Evolutionary conservation across 306 rosid species (phyloP).

Genomic region (Cicer pinnatifidum): DNA sequence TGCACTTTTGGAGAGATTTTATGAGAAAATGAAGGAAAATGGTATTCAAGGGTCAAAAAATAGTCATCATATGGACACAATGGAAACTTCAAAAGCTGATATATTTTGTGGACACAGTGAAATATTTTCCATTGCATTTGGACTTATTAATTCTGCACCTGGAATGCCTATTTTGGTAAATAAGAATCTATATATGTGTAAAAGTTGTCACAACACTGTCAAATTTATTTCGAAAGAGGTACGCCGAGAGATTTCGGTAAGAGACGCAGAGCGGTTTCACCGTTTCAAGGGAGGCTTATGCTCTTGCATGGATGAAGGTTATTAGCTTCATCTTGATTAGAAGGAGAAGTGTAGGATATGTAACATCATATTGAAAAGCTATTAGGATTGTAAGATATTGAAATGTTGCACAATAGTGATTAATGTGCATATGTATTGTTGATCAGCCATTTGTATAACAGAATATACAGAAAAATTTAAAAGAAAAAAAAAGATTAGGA

Average conservation of each 20-base stretch:
- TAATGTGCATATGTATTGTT: slow-evolving; percentile 5
- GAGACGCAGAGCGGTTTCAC: slow-evolving; percentile 84
- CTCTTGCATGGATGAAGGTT: slow-evolving; percentile 83
- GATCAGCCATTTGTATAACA: slow-evolving; percentile 31
- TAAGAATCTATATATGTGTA: slow-evolving; percentile 89
- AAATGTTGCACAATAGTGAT: slow-evolving; percentile 23
- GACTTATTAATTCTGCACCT: slow-evolving; percentile 76
- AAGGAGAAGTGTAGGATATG: slow-evolving; percentile 36
- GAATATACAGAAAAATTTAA: not conserved
- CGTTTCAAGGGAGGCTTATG: slow-evolving; percentile 88
- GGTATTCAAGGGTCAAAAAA: slow-evolving; percentile 51
- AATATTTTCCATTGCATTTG: slow-evolving; percentile 77
- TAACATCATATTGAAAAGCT: slow-evolving; percentile 30
- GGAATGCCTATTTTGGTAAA: slow-evolving; percentile 88
- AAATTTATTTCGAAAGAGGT: slow-evolving; percentile 78
- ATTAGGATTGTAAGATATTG: slow-evolving; percentile 29
- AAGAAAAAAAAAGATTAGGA: not conserved
- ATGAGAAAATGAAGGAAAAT: slow-evolving; percentile 68
- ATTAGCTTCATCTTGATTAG: slow-evolving; percentile 48
- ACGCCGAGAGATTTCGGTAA: slow-evolving; percentile 79
- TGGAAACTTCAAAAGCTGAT: slow-evolving; percentile 83
- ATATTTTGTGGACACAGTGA: slow-evolving; percentile 95
- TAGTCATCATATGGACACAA: slow-evolving; percentile 45
- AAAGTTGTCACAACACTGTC: slow-evolving; percentile 67
- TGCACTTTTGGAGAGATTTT: slow-evolving; percentile 69